Base-by-base conservation (phyloP, 2,329 filamentous ascomycete genomes). In the Leptographium procerum region DNA sequence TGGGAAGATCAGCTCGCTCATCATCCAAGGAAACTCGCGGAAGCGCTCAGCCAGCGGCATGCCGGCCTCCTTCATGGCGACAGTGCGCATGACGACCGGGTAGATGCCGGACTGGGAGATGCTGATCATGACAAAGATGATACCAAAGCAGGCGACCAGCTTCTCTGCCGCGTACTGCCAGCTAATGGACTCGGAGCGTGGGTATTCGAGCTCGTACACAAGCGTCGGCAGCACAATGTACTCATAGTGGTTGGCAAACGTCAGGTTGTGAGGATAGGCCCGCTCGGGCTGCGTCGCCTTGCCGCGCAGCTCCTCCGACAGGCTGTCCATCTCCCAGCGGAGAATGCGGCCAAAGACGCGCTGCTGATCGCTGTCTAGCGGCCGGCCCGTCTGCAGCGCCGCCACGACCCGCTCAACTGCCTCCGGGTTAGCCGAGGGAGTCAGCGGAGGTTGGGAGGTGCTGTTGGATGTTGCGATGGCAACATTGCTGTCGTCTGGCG, bases 141-240 rank as follows among this genome's bases (percentile, higher is more conserved):
- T 77, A 8, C 88, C 88, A 60, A 91, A 80, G 19, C 84, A 86
- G 2, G 88, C 88, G 1, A 77, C 75, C 1, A 78, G 72, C 69
- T 91, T 91, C 69, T 91, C 88, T 8, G 79, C 77, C 4, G 89
- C 86, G 66, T 91, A 91, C 63, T 74, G 76, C 87, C 87, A 90
- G 69, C 87, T 84, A 63, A 89, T 86, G 5, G 70, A 75, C 22
- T 88, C 81, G 6, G 77, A 76, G 50, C 86, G 80, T 2, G 88
- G 88, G 65, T 91, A 91, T 65, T 88, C 84, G 51, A 88, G 78
- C 68, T 92, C 88, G 68, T 91, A 92, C 16, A 91, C 86, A 5
- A 91, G 73, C 0, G 88, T 91, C 4, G 88, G 88, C 11, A 91
- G 75, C 50, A 84, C 80, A 55, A 88, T 84, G 76, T 86, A 92